Conservation (phyloP, 805 yeast species). For the Pachysolen tannophilus region DNA sequence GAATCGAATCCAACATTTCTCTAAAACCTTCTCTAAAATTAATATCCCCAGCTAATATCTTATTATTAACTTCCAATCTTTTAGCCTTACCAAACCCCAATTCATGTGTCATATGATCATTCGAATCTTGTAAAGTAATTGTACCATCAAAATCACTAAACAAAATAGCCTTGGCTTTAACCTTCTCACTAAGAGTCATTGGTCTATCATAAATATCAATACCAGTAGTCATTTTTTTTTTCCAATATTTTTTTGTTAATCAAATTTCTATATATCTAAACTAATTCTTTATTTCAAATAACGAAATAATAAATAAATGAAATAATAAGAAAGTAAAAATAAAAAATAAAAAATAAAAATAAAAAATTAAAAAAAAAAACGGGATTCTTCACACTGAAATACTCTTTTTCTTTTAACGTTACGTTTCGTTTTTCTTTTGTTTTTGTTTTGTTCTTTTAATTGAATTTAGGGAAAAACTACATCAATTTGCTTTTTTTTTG, state of each 20-base stretch:
- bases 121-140: slow-evolving; percentile 90
- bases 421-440: no score
- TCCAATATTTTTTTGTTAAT: neutral
- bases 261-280: neutral
- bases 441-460: no score
- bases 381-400: no score
- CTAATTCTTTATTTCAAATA: no score
- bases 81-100: slow-evolving; percentile 75
- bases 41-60: slow-evolving; percentile 59
- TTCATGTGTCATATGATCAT: slow-evolving; percentile 83
- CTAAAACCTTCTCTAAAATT: slow-evolving; percentile 78
- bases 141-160: slow-evolving; percentile 99
- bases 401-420: no score
- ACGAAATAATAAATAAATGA: neutral
- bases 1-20: slow-evolving; percentile 74
- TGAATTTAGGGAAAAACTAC: no score
- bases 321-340: neutral
- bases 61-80: slow-evolving; percentile 61
- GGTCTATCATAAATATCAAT: no score
- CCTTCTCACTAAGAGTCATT: slow-evolving; percentile 4
- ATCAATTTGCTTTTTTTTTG: no score
- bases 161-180: slow-evolving; percentile 56
- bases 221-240: no score
- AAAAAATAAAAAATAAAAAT: no score
- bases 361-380: no score